A percentile compares a stretch with the other conserved stretches of the same genome.
phyloP scores from a whole-genome alignment of 108 stramenopile species.

The Discostella pseudostelligera region DNA sequence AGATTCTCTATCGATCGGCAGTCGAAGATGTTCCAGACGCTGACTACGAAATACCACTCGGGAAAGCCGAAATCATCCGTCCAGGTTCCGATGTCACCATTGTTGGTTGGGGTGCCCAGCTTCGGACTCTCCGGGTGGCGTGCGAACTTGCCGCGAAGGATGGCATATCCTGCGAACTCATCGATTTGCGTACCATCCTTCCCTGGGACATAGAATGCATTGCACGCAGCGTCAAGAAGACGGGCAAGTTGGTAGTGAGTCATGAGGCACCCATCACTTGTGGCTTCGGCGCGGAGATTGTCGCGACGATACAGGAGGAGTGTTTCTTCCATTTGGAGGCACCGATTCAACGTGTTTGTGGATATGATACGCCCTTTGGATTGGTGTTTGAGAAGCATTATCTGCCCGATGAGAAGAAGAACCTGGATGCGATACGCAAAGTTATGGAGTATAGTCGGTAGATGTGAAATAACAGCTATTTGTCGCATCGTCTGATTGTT shows the following conservation, averaged over 20 bases:
- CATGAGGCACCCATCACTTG: conserved; percentile 95
- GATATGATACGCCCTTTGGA: conserved; percentile 97
- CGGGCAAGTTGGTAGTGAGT: conserved; percentile 90
- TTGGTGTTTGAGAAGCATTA: conserved; percentile 92
- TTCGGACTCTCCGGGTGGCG: conserved; percentile 73
- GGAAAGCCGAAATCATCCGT: conserved; percentile 88
- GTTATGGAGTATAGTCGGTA: conserved; percentile 51
- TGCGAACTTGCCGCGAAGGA: conserved; percentile 73
- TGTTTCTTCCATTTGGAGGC: conserved; percentile 90
- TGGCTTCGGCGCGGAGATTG: conserved; percentile 93
- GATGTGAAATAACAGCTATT: neutral
- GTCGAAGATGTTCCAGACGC: conserved; percentile 93
- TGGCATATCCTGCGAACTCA: conserved; percentile 90
- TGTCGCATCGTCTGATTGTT: too few relatives aligned
- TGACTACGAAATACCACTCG: conserved; percentile 91
- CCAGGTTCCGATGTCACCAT: conserved; percentile 91
- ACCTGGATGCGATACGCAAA: conserved; percentile 85
- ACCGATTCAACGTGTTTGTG: conserved; percentile 93
- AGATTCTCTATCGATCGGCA: conserved; percentile 91
- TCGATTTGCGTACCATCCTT: conserved; percentile 93
- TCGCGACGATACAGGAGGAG: conserved; percentile 77
- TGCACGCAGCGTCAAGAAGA: conserved; percentile 84
- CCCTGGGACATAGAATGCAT: conserved; percentile 94
- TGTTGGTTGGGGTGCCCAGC: conserved; percentile 91
- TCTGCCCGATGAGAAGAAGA: conserved; percentile 87